Evolutionary conservation across 179 eudicot genomes (phyloP).

Genomic region (Beta macrorhiza): DNA sequence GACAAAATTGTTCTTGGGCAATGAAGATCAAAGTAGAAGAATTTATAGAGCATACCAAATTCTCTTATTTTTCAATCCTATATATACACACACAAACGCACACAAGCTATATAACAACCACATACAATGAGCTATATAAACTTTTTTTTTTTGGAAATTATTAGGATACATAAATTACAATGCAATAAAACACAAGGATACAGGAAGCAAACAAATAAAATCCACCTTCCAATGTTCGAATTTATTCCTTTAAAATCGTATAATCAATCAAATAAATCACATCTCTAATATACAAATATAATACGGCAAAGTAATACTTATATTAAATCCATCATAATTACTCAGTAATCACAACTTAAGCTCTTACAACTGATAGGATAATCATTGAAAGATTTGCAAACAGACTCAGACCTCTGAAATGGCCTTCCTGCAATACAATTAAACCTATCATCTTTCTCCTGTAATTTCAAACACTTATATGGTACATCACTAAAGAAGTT

Average conservation of each 20-base stretch:
- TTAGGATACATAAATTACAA: neutral
- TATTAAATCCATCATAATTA: neutral
- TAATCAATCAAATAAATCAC: neutral
- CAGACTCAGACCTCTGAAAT: conserved; percentile 35
- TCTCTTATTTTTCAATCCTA: no score
- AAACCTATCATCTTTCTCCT: conserved; percentile 34
- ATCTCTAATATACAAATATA: neutral
- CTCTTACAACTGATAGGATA: conserved; percentile 38
- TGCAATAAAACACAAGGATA: neutral
- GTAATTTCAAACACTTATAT: conserved; percentile 26
- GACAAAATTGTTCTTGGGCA: no score
- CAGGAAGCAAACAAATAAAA: neutral
- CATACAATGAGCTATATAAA: neutral
- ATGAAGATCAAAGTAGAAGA: no score
- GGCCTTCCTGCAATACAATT: conserved; percentile 51
- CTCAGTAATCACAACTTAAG: conserved; percentile 19
- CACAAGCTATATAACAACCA: neutral
- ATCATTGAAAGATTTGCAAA: conserved; percentile 39
- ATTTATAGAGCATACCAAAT: no score
- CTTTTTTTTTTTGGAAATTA: neutral
- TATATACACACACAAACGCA: no score
- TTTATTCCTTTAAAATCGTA: no score
- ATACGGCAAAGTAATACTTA: neutral
- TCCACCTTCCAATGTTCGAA: neutral
- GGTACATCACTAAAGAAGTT: conserved; percentile 39